Evolutionary conservation across 305 asterid genomes (phyloP).

Genomic region (Fraxinus floribunda): DNA sequence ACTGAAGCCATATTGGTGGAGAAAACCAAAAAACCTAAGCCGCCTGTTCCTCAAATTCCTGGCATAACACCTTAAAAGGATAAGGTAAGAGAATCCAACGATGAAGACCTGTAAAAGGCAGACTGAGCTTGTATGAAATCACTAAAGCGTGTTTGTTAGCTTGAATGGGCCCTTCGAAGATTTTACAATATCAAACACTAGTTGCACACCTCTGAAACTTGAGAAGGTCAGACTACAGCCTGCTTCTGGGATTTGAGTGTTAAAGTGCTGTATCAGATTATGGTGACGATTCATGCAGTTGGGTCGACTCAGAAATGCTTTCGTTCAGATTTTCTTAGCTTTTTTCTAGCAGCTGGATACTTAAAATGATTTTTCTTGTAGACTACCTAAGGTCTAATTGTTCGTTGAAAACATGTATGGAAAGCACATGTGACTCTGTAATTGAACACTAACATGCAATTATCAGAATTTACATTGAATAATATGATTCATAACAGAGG

Average conservation of each 20-base stretch:
- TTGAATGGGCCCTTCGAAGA: neutral
- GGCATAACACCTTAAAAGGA: slow-evolving; percentile 63
- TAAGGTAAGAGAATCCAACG: slow-evolving; percentile 2
- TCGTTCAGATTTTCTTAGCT: neutral
- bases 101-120: slow-evolving; percentile 4
- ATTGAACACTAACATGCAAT: neutral
- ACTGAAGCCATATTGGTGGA: slow-evolving; percentile 86
- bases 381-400: neutral
- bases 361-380: neutral
- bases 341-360: neutral
- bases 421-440: neutral
- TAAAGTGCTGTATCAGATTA: neutral
- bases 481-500: neutral
- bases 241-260: neutral
- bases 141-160: neutral
- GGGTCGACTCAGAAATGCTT: neutral
- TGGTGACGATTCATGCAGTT: neutral
- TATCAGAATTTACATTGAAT: neutral
- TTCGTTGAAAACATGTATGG: neutral
- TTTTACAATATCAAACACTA: neutral
- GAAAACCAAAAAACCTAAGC: slow-evolving; percentile 65
- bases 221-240: neutral
- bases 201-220: neutral
- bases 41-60: slow-evolving; percentile 64
- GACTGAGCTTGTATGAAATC: neutral